Evolutionary conservation across 352 stramenopile genomes (phyloP).

Genomic region (Globisporangium okanoganense): DNA sequence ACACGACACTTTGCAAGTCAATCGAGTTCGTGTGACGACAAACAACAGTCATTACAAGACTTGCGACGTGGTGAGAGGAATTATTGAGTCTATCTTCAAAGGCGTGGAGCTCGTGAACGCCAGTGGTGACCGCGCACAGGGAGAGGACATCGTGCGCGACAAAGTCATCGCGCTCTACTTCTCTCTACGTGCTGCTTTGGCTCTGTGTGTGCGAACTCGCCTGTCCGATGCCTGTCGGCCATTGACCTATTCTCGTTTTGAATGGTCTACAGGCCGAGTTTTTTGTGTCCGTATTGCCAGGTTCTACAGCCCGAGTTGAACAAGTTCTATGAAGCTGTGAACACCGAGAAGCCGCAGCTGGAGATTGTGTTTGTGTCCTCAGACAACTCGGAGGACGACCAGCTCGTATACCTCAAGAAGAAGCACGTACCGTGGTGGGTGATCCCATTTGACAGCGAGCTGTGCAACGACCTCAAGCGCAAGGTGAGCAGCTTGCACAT

Average conservation of each 20-base stretch:
- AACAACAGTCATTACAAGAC: background rate
- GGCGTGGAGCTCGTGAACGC: slow-evolving; percentile 55
- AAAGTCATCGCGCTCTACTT: slow-evolving; percentile 76
- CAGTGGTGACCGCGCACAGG: slow-evolving; percentile 36
- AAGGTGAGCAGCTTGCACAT: slow-evolving; percentile 28
- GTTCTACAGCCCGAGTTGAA: slow-evolving; percentile 72
- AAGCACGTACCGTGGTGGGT: slow-evolving; percentile 77
- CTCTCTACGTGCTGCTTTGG: slow-evolving; percentile 27
- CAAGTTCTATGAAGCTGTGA: slow-evolving; percentile 50
- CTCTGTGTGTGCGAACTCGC: background rate
- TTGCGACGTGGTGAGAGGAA: slow-evolving; percentile 7
- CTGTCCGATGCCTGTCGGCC: background rate
- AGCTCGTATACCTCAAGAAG: slow-evolving; percentile 53
- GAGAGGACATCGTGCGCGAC: slow-evolving; percentile 36
- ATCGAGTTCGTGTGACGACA: background rate
- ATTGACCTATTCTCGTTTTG: background rate
- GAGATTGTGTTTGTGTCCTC: slow-evolving; percentile 80
- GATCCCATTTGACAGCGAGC: slow-evolving; percentile 57
- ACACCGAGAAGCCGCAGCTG: slow-evolving; percentile 30
- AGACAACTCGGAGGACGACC: slow-evolving; percentile 49
- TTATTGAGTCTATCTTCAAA: slow-evolving; percentile 40
- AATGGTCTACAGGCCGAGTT: slow-evolving; percentile 37
- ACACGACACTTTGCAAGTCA: background rate
- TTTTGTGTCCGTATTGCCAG: slow-evolving; percentile 81
- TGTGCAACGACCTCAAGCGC: slow-evolving; percentile 69